Evolutionary conservation across 2,329 filamentous ascomycete species (phyloP), one percentile per base, ranked within the genome.

Genomic region (Venturia pyrina): DNA sequence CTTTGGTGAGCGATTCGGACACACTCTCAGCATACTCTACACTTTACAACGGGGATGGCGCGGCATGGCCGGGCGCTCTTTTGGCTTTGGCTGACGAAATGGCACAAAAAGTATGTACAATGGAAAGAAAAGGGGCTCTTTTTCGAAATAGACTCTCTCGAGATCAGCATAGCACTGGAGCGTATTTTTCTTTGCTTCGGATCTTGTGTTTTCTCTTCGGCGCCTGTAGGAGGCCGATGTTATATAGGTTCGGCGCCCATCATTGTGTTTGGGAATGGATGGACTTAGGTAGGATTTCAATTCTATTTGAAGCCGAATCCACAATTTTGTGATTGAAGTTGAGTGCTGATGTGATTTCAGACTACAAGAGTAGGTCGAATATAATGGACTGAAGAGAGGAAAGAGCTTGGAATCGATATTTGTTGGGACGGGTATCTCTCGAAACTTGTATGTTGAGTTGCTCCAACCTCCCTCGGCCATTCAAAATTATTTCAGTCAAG

Each of bases 21-120:
- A 59, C 53, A 1, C 37, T 59, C 10, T 37, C 32, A 19, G 53
- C 53, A 59, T 37, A 53, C 17, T 59, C 37, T 37, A 59, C 15
- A n/a, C 19, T 59, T 59, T 59, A 59, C 28, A n/a, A 59, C 17
- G 11, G 28, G 53, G 50, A 57, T 57, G 50, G 24, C 28, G 37
- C 37, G 53, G 53, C 32, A 59, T 59, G 53, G 53, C 53, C 32
- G 15, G 53, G 53, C 53, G 53, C 53, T 50, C 46, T 59, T 59
- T 17, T 37, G 53, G 19, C 28, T 32, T 28, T 59, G 53, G n/a
- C 53, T 59, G 53, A 59, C 53, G 53, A 59, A 59, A 59, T 37
- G 28, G 37, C 53, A 59, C 19, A 37, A 59, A 59, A 37, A 59
- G 37, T 32, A 59, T 59, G 53, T 59, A 59, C 32, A 37, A 37